phyloP scores from a whole-genome alignment of 1,284 basidiomycete genomes.

The Vanrija humicola region DNA sequence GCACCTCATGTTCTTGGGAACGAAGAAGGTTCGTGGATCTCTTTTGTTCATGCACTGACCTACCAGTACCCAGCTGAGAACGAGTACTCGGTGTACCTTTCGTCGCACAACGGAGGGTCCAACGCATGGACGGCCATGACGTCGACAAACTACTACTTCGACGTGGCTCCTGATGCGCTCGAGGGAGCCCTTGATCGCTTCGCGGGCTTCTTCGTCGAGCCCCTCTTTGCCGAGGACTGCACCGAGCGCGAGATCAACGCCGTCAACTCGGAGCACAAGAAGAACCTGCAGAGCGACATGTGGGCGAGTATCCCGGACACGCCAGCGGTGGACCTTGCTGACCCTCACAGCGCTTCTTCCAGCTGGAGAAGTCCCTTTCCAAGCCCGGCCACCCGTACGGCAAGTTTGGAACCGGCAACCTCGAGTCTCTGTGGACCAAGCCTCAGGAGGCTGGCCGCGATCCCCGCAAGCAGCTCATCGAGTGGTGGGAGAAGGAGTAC shows the following conservation, averaged over 20 bases:
- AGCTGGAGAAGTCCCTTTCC: slow-evolving; percentile 86
- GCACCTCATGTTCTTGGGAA: slow-evolving; percentile 83
- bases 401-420: slow-evolving; percentile 90
- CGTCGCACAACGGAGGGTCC: slow-evolving; percentile 83
- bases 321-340: not conserved
- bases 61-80: slow-evolving; percentile 82
- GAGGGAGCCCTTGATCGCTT: slow-evolving; percentile 84
- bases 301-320: slow-evolving; percentile 55
- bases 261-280: slow-evolving; percentile 97
- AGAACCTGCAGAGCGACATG: slow-evolving; percentile 90
- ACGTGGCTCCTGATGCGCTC: slow-evolving; percentile 80
- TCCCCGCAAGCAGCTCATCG: slow-evolving; percentile 81
- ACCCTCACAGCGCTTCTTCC: slow-evolving; percentile 82
- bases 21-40: slow-evolving; percentile 44
- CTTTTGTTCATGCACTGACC: slow-evolving; percentile 31
- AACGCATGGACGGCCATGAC: slow-evolving; percentile 94
- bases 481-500: slow-evolving; percentile 94
- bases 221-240: slow-evolving; percentile 81
- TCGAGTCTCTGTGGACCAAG: slow-evolving; percentile 69
- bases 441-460: slow-evolving; percentile 65
- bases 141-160: slow-evolving; percentile 83
- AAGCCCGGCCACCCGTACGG: slow-evolving; percentile 78
- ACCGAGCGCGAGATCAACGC: slow-evolving; percentile 93
- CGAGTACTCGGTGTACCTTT: slow-evolving; percentile 86
- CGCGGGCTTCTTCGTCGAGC: slow-evolving; percentile 89